phyloP scores from a whole-genome alignment of 73 alveolate species.

The Loxodes magnus region DNA sequence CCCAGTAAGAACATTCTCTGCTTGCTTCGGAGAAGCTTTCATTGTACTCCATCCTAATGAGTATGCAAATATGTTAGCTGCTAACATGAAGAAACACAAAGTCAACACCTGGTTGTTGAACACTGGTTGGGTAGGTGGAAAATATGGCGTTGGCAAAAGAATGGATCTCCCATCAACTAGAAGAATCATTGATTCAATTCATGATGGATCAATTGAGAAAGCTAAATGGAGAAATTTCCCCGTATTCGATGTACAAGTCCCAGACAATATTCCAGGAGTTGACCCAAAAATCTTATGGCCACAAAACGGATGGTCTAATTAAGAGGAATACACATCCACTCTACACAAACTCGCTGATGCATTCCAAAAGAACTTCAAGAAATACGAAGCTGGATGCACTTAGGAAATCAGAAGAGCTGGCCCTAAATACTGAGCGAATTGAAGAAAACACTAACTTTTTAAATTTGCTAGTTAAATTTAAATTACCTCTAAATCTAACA shows the following conservation, averaged over 20 bases:
- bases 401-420: conserved; percentile 25
- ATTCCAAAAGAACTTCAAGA: conserved; percentile 30
- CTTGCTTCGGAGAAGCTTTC: conserved; percentile 95
- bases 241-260: conserved; percentile 59
- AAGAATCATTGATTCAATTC: conserved; percentile 83
- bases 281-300: conserved; percentile 55
- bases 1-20: conserved; percentile 91
- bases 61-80: conserved; percentile 89
- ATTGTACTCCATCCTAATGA: conserved; percentile 82
- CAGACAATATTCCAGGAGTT: conserved; percentile 63
- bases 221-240: conserved; percentile 37
- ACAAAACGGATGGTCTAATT: conserved; percentile 5
- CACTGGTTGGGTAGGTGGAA: conserved; percentile 97
- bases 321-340: conserved; percentile 6
- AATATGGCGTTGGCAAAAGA: conserved; percentile 84
- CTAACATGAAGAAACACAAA: conserved; percentile 65
- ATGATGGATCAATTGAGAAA: conserved; percentile 62
- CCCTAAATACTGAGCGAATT: too few species aligned
- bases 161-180: conserved; percentile 78
- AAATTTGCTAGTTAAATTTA: too few species aligned
- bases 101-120: conserved; percentile 83
- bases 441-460: too few species aligned
- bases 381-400: conserved; percentile 28
- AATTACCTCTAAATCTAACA: too few species aligned
- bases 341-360: neutral